Percentiles rank a stretch among this genome's conserved stretches.
Conservation (phyloP, 192 early-diverging fungal species). For the Rhizophagus sp. region DNA sequence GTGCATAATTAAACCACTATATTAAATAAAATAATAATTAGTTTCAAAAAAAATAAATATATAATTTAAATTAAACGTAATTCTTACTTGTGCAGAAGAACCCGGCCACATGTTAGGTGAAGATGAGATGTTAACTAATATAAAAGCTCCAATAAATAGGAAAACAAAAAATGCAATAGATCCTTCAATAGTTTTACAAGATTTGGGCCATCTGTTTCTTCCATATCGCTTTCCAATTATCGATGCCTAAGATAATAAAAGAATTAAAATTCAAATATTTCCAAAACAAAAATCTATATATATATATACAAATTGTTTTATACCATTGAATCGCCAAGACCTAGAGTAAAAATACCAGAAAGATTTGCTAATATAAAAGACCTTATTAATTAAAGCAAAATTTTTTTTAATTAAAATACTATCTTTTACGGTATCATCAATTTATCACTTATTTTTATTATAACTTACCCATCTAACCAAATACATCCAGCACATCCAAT, state of each 20-base stretch:
- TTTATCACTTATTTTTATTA: background rate
- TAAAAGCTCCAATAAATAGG: slow-evolving; percentile 53
- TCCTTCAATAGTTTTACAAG: slow-evolving; percentile 86
- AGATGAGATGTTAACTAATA: background rate
- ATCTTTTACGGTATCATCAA: background rate
- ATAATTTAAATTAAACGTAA: background rate
- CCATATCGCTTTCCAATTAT: slow-evolving; percentile 80
- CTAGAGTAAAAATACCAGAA: slow-evolving; percentile 84
- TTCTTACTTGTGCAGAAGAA: slow-evolving; percentile 27
- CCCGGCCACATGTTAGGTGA: background rate
- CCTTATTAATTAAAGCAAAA: slow-evolving; percentile 16
- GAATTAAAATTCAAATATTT: background rate
- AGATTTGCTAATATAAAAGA: slow-evolving; percentile 51
- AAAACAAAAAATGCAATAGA: slow-evolving; percentile 75
- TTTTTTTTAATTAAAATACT: background rate
- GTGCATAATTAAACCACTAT: slow-evolving; percentile 36
- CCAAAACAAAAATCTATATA: too few species aligned
- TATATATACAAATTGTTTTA: background rate
- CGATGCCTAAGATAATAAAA: slow-evolving; percentile 60
- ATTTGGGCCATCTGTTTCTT: slow-evolving; percentile 68
- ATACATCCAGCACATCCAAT: slow-evolving; percentile 89
- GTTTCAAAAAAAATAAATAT: background rate
- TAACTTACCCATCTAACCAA: slow-evolving; percentile 73
- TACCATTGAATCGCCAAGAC: slow-evolving; percentile 87
- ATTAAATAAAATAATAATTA: background rate